Base-by-base conservation (phyloP, 805 yeast species). In the Teunomyces atbi region DNA sequence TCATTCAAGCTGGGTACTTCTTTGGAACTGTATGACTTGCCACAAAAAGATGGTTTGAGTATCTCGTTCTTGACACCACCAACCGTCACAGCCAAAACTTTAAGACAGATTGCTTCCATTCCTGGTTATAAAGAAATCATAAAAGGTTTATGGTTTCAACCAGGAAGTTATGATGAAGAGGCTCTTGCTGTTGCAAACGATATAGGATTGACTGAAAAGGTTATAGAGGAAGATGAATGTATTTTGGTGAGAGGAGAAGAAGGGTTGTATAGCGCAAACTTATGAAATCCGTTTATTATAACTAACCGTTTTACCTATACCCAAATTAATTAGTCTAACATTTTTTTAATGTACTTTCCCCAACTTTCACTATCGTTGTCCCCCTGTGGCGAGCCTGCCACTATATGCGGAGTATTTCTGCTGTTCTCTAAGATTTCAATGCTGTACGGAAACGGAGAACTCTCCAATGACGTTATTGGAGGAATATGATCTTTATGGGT, bases 21-120 rank as follows among this genome's bases (percentile, higher is more conserved):
- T 26, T 43, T 66, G 6, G 61, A 55, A 7, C 42, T 44, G 8
- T 62, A 71, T 45, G 49, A 59, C n/a, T 52, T 66, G 7, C 47
- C 64, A 1, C 37, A 37, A 3, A 59, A 39, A 10, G 81, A 77
- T 48, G 81, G 80, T 8, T 58, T 79, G 20, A 78, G 84, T 49
- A 62, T 85, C 6, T 82, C 89, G 26, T 83, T 89, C 35, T 80
- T 88, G 44, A 87, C 96, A 0, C 91, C 95, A 2, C 94, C 96
- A 1, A 58, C 60, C 0, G 76, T 83, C 3, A 79, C 89, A 1
- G 51, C 51, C 2, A 41, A 50, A 2, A 70, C 74, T 0, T 59
- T 73, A 27, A 53, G 59, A 30, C 67, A 64, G 37, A 66, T 74
- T 13, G 60, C 72, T 5, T 59, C 74, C 0, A 57, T 83, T 30